Evolutionary conservation across 352 stramenopile genomes (phyloP), one percentile per base, ranked within the genome.

Genomic region (Sclerospora graminicola): DNA sequence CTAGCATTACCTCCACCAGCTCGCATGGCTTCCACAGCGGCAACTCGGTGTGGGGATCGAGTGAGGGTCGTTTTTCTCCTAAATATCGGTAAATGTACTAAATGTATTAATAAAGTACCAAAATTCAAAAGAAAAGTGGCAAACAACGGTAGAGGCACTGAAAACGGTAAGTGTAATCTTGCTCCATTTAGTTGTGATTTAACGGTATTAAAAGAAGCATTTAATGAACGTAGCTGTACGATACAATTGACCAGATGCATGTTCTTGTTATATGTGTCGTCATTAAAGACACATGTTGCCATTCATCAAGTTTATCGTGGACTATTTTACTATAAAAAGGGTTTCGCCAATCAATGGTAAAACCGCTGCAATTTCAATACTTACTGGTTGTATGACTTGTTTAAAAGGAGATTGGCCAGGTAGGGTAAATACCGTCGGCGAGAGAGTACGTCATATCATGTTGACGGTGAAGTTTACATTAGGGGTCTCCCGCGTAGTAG

Each of bases 221-320:
- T 8, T 32, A 41, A 18, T 46, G 8, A 2, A 8, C 15, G 15
- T 47, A 90, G 79, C 50, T 93, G 1, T 89, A 72, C 0, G 79
- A 93, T 48, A 79, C 71, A 10, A 93, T 93, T 42, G 79, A 93
- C 33, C 77, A 87, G 41, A 90, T 91, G 82, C 88, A 66, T 50
- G 40, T 66, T n/a, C 66, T 76, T 28, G 68, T 78, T 29, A 82
- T n/a, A 78, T 41, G 69, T 62, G 28, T 85, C 79, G 40, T 69
- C 67, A 9, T 65, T 72, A 15, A 93, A 89, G 48, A 73, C 76
- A 23, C 82, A 93, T 44, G 82, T 91, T 42, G 83, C 83, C 3
- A 63, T 97, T 33, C 64, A 97, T 23, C 92, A 97, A 63, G 76
- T 92, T 29, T 98, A 98, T 62, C 82, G 91, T 19, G 92, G 98